These are phyloP conservation scores for Rosa hybrid DNA, from an alignment of 331 rosid genomes.

Conservation along the genomic window DNA sequence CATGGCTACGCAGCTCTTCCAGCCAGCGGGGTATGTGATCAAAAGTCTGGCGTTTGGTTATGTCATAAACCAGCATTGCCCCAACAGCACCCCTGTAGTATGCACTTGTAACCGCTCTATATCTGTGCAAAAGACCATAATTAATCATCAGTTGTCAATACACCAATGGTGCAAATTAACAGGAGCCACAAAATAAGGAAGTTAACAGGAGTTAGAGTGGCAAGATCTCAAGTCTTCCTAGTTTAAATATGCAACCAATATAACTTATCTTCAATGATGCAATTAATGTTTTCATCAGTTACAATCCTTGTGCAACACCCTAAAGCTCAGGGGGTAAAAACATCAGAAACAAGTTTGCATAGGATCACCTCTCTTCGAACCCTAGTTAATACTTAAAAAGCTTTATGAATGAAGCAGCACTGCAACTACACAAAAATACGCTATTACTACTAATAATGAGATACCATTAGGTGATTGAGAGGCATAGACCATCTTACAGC, in stretches of 20 bases:
- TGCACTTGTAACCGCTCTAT: slow-evolving; percentile 96
- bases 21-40: slow-evolving; percentile 98
- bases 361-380: not conserved
- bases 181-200: not conserved
- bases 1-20: slow-evolving; percentile 90
- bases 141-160: not conserved
- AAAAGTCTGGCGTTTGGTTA: slow-evolving; percentile 81
- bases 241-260: slow-evolving; percentile 1
- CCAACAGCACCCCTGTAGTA: slow-evolving; percentile 98
- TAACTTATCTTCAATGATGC: not conserved
- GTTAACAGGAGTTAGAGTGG: not conserved
- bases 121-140: slow-evolving; percentile 43
- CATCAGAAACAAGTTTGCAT: not conserved
- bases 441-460: not conserved
- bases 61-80: slow-evolving; percentile 93
- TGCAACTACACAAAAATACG: not conserved
- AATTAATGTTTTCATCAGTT: not conserved
- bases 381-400: not conserved
- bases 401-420: not conserved
- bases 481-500: not conserved
- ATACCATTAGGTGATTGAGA: not conserved
- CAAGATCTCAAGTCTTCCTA: not conserved
- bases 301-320: not conserved
- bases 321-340: not conserved
- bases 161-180: not conserved